Percentiles rank a stretch among this genome's conserved stretches.
phyloP scores from a whole-genome alignment of 1,284 basidiomycete species.

The Marasmius fiardii region DNA sequence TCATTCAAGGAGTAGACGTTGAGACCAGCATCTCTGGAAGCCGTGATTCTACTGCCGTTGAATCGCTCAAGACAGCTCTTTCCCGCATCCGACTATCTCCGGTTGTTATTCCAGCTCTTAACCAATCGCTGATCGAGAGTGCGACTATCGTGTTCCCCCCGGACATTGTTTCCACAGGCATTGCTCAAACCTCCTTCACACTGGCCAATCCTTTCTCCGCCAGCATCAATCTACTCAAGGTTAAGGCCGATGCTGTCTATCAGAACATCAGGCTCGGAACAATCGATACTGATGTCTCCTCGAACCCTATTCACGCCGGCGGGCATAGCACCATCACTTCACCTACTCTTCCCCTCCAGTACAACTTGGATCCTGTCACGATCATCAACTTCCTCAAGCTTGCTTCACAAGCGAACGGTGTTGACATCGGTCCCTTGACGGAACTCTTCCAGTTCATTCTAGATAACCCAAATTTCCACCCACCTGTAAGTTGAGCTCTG shows the following conservation, averaged over 20 bases:
- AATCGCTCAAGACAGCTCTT: slow-evolving; percentile 63
- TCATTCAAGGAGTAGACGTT: slow-evolving; percentile 63
- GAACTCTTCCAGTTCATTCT: slow-evolving; percentile 57
- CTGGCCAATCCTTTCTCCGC: slow-evolving; percentile 77
- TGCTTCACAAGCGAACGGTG: slow-evolving; percentile 51
- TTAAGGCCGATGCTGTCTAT: slow-evolving; percentile 58
- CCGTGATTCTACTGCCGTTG: slow-evolving; percentile 57
- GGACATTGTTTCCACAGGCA: slow-evolving; percentile 55
- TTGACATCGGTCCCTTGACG: slow-evolving; percentile 63
- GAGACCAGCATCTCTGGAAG: slow-evolving; percentile 59
- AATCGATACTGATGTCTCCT: slow-evolving; percentile 54
- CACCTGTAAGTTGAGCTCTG: slow-evolving; percentile 34
- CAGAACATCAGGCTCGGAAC: slow-evolving; percentile 50
- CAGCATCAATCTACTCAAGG: slow-evolving; percentile 60
- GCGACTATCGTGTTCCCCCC: slow-evolving; percentile 55
- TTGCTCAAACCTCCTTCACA: slow-evolving; percentile 53
- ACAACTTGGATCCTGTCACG: slow-evolving; percentile 61
- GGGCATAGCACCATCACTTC: slow-evolving; percentile 66
- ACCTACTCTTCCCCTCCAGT: slow-evolving; percentile 54
- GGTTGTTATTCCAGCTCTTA: slow-evolving; percentile 66
- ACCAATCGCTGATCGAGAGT: slow-evolving; percentile 59
- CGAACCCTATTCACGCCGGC: slow-evolving; percentile 55
- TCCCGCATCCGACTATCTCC: slow-evolving; percentile 59
- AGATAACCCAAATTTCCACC: slow-evolving; percentile 47
- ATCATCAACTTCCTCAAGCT: slow-evolving; percentile 59